phyloP scores from a whole-genome alignment of 2,329 filamentous ascomycete species.

The Stachybotrys chartarum region DNA sequence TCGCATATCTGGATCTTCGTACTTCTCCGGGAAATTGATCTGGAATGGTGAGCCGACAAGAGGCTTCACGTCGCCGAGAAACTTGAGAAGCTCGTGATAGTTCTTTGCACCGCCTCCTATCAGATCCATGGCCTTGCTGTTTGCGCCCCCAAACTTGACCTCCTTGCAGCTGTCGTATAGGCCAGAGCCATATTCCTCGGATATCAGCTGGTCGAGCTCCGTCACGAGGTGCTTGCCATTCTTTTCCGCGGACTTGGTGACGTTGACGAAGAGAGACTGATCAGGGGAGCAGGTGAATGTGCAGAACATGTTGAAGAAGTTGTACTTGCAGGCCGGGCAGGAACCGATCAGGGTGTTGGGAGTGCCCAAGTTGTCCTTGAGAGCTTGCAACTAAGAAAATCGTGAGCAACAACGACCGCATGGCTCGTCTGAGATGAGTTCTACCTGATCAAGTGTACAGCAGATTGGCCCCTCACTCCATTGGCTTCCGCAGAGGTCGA shows the following conservation, averaged over 20 bases:
- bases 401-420: conserved; percentile 6
- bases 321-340: conserved; percentile 94
- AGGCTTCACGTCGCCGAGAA: conserved; percentile 84
- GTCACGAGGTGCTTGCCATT: conserved; percentile 61
- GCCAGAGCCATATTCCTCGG: conserved; percentile 72
- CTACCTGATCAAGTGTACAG: conserved; percentile 72
- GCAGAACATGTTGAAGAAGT: conserved; percentile 98
- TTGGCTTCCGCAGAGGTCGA: conserved; percentile 78
- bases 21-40: conserved; percentile 76
- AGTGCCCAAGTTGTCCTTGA: conserved; percentile 78
- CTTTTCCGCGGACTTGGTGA: conserved; percentile 66
- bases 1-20: conserved; percentile 62
- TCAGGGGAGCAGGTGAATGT: conserved; percentile 97
- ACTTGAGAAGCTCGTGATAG: conserved; percentile 80
- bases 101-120: conserved; percentile 94
- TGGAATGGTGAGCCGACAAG: conserved; percentile 87
- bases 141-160: conserved; percentile 94
- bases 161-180: conserved; percentile 99
- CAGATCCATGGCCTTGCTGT: conserved; percentile 88
- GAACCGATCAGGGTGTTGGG: conserved; percentile 85
- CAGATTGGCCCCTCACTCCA: conserved; percentile 83
- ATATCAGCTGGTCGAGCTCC: conserved; percentile 84
- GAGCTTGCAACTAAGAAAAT: conserved; percentile 56
- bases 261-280: conserved; percentile 90
- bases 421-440: conserved; percentile 11